Evolutionary conservation across 176 grass and related monocot species (phyloP), one percentile per base, ranked within the genome.

Genomic region (Musa acuminata): DNA sequence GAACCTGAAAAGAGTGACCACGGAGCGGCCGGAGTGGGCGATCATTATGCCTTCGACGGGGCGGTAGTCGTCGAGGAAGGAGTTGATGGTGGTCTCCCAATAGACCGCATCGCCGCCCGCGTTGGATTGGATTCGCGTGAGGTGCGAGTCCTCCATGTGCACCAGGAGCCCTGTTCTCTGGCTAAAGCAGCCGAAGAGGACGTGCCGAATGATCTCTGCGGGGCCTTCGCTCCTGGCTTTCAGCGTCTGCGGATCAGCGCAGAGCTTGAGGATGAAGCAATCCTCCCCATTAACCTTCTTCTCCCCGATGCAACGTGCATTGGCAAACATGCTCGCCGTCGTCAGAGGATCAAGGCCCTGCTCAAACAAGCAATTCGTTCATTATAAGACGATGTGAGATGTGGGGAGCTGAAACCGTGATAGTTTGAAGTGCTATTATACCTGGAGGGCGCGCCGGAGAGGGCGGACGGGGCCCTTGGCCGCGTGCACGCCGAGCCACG

Each of bases 51-150:
- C 91, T 54, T 94, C 91, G 0, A 90, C 80, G 5, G 80, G 19
- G 62, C 78, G 83, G 74, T 90, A 90, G 63, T 95, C 87, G 13
- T 88, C 75, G 11, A 94, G 72, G 80, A 75, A 86, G 2, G 85
- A 86, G 82, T 84, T 88, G 55, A 95, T 95, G 80, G 91, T 95
- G 67, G 91, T 95, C 82, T 95, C 91, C 91, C 91, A 95, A 83
- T 95, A 95, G 13, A 95, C 91, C 0, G 91, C 78, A 29, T 95
- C 87, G 1, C 87, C 87, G 13, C 87, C 85, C 20, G 75, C 79
- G 55, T 80, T 77, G 72, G 91, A 79, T 78, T 90, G 91, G 78
- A 90, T 90, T 63, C 87, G 85, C 2, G 87, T 90, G 25, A 95
- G 81, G 76, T 95, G 87, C 19, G 91, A 95, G 84, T 95, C 91